phyloP scores from a whole-genome alignment of 768 basidiomycete genomes.

The Xerocomus potaroensis region DNA sequence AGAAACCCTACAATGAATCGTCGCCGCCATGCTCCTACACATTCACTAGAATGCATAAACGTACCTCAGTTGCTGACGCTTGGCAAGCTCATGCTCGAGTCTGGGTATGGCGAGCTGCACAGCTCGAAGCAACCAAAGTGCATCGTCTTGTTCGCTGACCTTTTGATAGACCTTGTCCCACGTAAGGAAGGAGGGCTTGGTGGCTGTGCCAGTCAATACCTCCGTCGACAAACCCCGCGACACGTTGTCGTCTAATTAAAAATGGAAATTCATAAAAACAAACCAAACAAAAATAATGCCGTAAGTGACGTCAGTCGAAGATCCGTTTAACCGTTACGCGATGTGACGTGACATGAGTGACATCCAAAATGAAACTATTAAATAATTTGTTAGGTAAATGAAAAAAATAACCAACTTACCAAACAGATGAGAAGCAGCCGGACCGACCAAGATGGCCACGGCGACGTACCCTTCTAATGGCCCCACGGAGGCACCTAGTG shows the following conservation, averaged over 20 bases:
- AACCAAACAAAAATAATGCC: background rate
- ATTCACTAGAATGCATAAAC: background rate
- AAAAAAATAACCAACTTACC: constrained; percentile 36
- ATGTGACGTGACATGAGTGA: constrained; percentile 1
- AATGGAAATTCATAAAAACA: constrained; percentile 8
- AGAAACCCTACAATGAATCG: constrained; percentile 41
- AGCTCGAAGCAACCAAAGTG: constrained; percentile 73
- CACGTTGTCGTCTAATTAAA: constrained; percentile 40
- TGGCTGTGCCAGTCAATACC: constrained; percentile 41
- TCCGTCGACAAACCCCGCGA: constrained; percentile 46
- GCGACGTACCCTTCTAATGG: constrained; percentile 87
- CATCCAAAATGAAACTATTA: constrained; percentile 11
- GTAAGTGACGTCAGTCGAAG: constrained; percentile 1
- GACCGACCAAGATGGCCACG: constrained; percentile 61
- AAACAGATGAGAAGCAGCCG: constrained; percentile 46
- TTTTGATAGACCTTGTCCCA: constrained; percentile 88
- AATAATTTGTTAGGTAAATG: background rate
- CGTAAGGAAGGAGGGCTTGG: constrained; percentile 81
- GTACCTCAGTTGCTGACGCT: constrained; percentile 55
- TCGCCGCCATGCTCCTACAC: background rate
- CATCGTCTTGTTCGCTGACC: constrained; percentile 54
- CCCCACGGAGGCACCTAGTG: constrained; percentile 54
- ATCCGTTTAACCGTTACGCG: background rate
- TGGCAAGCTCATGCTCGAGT: constrained; percentile 47
- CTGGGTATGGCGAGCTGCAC: constrained; percentile 44